phyloP scores from a whole-genome alignment of 2,329 filamentous ascomycete species.

The Botrytis squamosa region DNA sequence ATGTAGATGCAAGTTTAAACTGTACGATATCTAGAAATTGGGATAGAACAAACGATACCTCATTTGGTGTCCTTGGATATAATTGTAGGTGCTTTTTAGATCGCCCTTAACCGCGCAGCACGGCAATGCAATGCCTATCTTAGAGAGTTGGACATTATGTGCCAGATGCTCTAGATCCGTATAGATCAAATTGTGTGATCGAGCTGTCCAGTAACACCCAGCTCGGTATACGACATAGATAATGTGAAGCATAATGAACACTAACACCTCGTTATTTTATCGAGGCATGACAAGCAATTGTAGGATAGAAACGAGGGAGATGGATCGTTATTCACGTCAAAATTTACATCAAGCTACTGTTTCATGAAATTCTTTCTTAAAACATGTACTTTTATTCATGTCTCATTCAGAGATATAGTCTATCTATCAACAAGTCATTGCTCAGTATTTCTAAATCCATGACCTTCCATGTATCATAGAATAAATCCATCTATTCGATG shows the following conservation, averaged over 20 bases:
- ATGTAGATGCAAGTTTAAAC: background rate
- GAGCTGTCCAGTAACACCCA: background rate
- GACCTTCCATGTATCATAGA: background rate
- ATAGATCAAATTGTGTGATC: background rate
- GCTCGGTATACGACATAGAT: background rate
- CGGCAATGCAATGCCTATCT: background rate
- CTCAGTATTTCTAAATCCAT: background rate
- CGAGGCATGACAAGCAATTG: background rate
- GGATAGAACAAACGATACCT: background rate
- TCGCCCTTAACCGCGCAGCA: too few relatives aligned
- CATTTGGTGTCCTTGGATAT: background rate
- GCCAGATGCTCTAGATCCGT: background rate
- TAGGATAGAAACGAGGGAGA: too few relatives aligned
- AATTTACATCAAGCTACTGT: background rate
- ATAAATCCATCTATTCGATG: background rate
- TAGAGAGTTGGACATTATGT: background rate
- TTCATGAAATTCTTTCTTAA: background rate
- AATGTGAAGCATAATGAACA: background rate
- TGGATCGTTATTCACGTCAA: background rate
- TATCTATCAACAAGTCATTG: slow-evolving; percentile 5
- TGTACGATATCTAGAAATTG: background rate
- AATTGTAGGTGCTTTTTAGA: background rate
- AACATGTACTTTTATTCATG: slow-evolving; percentile 9
- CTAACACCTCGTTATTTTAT: too few relatives aligned
- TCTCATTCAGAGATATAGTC: background rate